phyloP scores from a whole-genome alignment of 495 filamentous ascomycete genomes.

The Penicillium canariense region DNA sequence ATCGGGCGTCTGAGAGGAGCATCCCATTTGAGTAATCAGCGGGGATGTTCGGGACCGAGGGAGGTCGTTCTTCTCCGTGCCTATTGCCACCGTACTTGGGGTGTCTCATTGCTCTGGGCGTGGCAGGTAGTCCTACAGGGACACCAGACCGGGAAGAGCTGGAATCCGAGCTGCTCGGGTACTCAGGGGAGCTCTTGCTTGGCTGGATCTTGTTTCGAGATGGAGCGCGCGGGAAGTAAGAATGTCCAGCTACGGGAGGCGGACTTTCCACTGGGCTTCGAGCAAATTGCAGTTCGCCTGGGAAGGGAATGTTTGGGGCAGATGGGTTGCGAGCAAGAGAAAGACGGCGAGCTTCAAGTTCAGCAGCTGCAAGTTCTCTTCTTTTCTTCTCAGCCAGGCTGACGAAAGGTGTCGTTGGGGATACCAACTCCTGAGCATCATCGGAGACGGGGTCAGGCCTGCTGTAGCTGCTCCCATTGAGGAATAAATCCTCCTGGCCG shows the following conservation, averaged over 20 bases:
- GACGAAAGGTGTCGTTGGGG: constrained; percentile 27
- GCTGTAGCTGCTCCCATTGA: constrained; percentile 21
- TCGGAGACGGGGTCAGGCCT: constrained; percentile 15
- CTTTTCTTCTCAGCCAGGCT: constrained; percentile 45
- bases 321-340: constrained; percentile 78
- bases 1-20: constrained; percentile 61
- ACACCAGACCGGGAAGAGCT: constrained; percentile 40
- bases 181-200: constrained; percentile 48
- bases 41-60: constrained; percentile 66
- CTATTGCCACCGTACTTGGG: constrained; percentile 58
- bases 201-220: constrained; percentile 32
- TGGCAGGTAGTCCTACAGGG: constrained; percentile 73
- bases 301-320: constrained; percentile 75
- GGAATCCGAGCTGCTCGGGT: constrained; percentile 44
- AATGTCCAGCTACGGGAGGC: constrained; percentile 30
- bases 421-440: constrained; percentile 22
- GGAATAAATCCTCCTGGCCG: constrained; percentile 20
- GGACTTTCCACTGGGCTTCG: constrained; percentile 37
- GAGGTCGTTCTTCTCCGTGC: constrained; percentile 54
- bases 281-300: constrained; percentile 54
- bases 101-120: constrained; percentile 81
- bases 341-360: constrained; percentile 81
- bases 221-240: constrained; percentile 45
- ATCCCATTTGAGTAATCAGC: constrained; percentile 36
- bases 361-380: constrained; percentile 77